Evolutionary conservation across 495 filamentous ascomycete genomes (phyloP), one percentile per base, ranked within the genome.

Genomic region (Aspergillus steynii): DNA sequence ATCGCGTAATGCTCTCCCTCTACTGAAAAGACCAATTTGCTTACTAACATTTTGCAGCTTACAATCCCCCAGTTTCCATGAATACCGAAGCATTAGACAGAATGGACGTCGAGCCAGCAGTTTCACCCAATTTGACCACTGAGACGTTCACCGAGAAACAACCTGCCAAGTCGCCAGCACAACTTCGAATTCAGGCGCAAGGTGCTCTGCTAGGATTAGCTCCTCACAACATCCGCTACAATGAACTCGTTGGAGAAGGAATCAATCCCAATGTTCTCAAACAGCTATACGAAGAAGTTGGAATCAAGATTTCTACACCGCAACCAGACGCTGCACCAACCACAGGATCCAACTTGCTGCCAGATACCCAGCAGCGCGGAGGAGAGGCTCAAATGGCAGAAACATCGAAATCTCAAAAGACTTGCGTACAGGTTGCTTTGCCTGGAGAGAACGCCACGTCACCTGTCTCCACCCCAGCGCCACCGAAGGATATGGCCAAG

Each of bases 171-270:
- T 65, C 78, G 2, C 61, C 63, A 12, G 64, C 70, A 20, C 84
- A 88, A 61, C 79, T 85, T 45, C 86, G 84, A 55, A 85, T 86
- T 60, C 84, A 88, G 64, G 90, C 90, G 5, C 83, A 88, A 64
- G 82, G 85, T 37, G 89, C 91, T 54, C 79, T 93, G 25, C 74
- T 88, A 15, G 80, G 85, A 46, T 69, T 93, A 29, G 82, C 79
- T 60, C 82, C 85, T 37, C 76, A 88, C 42, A 86, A 87, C 50
- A 85, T 93, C 51, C 82, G 83, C 14, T 93, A 83, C 64, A 74
- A 85, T 52, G 80, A 88, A 59, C 85, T 92, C 63, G 76, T 94
- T 15, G 80, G 86, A 12, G 90, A 93, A 70, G 90, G 90, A 4
- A 80, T 93, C 52, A 79, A 92, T 63, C 78, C 86, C 48, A 69